Evolutionary conservation across 768 basidiomycete genomes (phyloP).

Genomic region (Mycena leptocephala): DNA sequence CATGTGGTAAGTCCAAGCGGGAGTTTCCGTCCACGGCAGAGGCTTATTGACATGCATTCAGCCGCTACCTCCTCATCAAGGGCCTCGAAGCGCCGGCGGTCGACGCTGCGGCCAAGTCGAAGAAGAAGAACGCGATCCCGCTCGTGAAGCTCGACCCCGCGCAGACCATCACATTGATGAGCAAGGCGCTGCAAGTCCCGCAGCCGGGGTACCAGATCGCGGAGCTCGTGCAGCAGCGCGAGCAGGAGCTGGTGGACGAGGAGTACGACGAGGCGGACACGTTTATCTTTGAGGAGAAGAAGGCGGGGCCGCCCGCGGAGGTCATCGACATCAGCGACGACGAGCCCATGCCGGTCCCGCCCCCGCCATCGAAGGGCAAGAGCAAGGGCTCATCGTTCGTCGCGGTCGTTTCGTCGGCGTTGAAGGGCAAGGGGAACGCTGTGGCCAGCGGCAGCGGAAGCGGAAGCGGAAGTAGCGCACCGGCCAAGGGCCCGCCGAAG

Average conservation of each 20-base stretch:
- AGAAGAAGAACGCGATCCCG: slow-evolving; percentile 46
- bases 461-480: slow-evolving; percentile 24
- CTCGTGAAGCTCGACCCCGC: slow-evolving; percentile 66
- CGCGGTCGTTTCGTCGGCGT: slow-evolving; percentile 7
- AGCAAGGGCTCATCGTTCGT: slow-evolving; percentile 27
- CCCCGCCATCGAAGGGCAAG: slow-evolving; percentile 29
- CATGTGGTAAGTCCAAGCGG: slow-evolving; percentile 73
- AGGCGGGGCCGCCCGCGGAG: slow-evolving; percentile 30
- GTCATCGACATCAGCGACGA: slow-evolving; percentile 41
- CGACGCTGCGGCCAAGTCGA: slow-evolving; percentile 24
- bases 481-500: slow-evolving; percentile 42
- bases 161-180: slow-evolving; percentile 59
- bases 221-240: slow-evolving; percentile 59
- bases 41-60: slow-evolving; percentile 37
- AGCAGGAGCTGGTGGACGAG: slow-evolving; percentile 58
- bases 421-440: slow-evolving; percentile 27
- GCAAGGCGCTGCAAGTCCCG: slow-evolving; percentile 66
- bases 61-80: slow-evolving; percentile 76
- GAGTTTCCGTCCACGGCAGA: neutral
- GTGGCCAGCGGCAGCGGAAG: neutral
- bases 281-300: slow-evolving; percentile 55
- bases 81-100: slow-evolving; percentile 5
- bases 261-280: slow-evolving; percentile 68
- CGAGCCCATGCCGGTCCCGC: slow-evolving; percentile 37
- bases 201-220: slow-evolving; percentile 71